phyloP scores from a whole-genome alignment of 257 asterid genomes.

The Jacaranda copaia region DNA sequence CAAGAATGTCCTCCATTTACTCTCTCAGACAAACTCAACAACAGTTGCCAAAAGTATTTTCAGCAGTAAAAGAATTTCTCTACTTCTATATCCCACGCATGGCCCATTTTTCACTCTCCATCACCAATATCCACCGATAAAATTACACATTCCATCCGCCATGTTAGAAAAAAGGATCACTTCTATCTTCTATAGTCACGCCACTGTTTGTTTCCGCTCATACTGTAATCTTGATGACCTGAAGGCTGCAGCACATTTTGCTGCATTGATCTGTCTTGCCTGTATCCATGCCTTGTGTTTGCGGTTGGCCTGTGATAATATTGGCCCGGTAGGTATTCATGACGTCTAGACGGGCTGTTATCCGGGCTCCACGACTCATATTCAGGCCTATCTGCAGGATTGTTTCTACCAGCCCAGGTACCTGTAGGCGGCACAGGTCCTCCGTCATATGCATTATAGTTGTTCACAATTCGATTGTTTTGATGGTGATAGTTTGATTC shows the following conservation, averaged over 20 bases:
- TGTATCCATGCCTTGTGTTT: slow-evolving; percentile 44
- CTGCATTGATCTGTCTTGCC: slow-evolving; percentile 43
- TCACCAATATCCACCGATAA: neutral
- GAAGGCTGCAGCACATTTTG: slow-evolving; percentile 45
- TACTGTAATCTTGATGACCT: slow-evolving; percentile 45
- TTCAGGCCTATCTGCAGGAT: slow-evolving; percentile 42
- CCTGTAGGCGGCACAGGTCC: slow-evolving; percentile 41
- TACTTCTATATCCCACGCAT: slow-evolving; percentile 9
- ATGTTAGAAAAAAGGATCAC: neutral
- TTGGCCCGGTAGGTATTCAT: slow-evolving; percentile 46
- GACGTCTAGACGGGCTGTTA: slow-evolving; percentile 61
- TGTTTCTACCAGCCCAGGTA: slow-evolving; percentile 58
- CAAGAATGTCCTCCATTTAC: slow-evolving; percentile 34
- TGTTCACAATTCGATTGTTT: slow-evolving; percentile 43
- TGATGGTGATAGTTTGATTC: slow-evolving; percentile 48
- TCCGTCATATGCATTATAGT: slow-evolving; percentile 41
- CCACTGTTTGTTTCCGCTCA: slow-evolving; percentile 57
- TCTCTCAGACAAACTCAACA: neutral
- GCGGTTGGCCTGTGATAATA: slow-evolving; percentile 42
- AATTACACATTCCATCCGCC: neutral
- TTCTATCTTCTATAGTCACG: slow-evolving; percentile 61
- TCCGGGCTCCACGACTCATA: slow-evolving; percentile 81
- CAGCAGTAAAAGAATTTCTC: slow-evolving; percentile 29
- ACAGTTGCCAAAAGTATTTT: neutral
- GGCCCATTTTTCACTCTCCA: neutral